Evolutionary conservation across 495 filamentous ascomycete species (phyloP), one percentile per base, ranked within the genome.

Genomic region (Aspergillus diversus): DNA sequence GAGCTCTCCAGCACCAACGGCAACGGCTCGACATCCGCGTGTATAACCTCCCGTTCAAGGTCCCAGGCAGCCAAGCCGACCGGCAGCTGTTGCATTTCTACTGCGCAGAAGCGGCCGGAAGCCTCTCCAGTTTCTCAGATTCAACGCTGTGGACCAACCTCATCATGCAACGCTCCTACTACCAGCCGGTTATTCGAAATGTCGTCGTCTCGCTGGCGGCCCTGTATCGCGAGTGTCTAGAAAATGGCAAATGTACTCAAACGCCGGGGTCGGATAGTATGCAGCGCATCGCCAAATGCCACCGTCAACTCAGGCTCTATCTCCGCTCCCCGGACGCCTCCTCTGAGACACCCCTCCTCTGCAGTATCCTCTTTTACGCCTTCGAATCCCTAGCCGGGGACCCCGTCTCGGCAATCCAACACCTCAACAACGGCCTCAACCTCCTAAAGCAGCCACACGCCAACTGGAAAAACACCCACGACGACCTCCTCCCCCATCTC

Each of bases 71-170:
- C 46, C 65, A 64, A 33, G 59, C 61, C 13, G 77, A 81, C 55
- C 73, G 76, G 5, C 69, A 77, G 49, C 64, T 74, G 7, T 66
- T 81, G 16, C 73, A 77, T 46, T 79, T 75, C 63, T 79, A 75
- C 60, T 71, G 69, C 37, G 52, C 62, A 16, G 64, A 72, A 57
- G 71, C 70, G 15, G 68, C 76, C 0, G 59, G 57, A 3, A 67
- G 73, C 15, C 62, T 83, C 4, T 71, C 76, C 7, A 75, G 75
- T 17, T 76, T 74, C 58, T 80, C 80, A 32, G 75, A 74, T 33
- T 59, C 73, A 11, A 67, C 70, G 0, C 75, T 83, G 47, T 82
- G 79, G 80, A 69, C 70, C 13, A 65, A 64, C 8, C 62, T 76
- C 11, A 69, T 84, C 15, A 66, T 80, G 2, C 75, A 79, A 58